phyloP scores from a whole-genome alignment of 1,284 basidiomycete species.

The Rhodotorula sp. region DNA sequence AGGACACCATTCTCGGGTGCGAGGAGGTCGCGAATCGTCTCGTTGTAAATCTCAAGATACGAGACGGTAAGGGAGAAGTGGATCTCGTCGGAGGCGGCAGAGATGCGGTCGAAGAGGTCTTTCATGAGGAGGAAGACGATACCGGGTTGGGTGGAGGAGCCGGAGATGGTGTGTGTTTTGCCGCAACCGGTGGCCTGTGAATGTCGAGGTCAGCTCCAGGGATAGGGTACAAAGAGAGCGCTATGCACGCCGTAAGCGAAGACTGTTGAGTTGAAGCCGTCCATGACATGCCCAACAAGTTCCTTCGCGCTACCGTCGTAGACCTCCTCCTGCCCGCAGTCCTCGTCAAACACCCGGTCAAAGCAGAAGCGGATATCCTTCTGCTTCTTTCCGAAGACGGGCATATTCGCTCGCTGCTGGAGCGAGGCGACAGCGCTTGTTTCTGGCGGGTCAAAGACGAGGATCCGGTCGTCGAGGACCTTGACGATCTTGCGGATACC shows the following conservation, averaged over 20 bases:
- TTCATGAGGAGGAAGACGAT: slow-evolving; percentile 96
- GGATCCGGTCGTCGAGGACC: slow-evolving; percentile 54
- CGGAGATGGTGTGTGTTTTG: slow-evolving; percentile 96
- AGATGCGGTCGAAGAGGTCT: slow-evolving; percentile 85
- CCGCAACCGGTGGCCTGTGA: slow-evolving; percentile 90
- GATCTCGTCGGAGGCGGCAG: slow-evolving; percentile 75
- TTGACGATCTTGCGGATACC: slow-evolving; percentile 63
- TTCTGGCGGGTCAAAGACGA: slow-evolving; percentile 94
- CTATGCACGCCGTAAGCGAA: slow-evolving; percentile 90
- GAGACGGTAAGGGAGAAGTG: slow-evolving; percentile 79
- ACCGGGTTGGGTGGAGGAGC: slow-evolving; percentile 77
- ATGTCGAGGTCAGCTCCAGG: neutral
- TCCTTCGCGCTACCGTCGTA: slow-evolving; percentile 81
- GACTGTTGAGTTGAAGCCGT: slow-evolving; percentile 94
- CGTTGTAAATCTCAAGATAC: slow-evolving; percentile 97
- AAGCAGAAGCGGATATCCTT: slow-evolving; percentile 74
- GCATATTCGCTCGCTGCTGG: slow-evolving; percentile 14
- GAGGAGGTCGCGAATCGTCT: slow-evolving; percentile 93
- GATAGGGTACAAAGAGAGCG: neutral
- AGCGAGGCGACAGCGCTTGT: slow-evolving; percentile 59
- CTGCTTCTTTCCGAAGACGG: slow-evolving; percentile 40
- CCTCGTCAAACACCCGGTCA: slow-evolving; percentile 80
- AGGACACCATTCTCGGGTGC: slow-evolving; percentile 60
- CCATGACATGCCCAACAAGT: slow-evolving; percentile 73
- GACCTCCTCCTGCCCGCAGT: slow-evolving; percentile 76